Evolutionary conservation across 164 flowering plant genomes (phyloP).

Genomic region (Akebia trifoliata): DNA sequence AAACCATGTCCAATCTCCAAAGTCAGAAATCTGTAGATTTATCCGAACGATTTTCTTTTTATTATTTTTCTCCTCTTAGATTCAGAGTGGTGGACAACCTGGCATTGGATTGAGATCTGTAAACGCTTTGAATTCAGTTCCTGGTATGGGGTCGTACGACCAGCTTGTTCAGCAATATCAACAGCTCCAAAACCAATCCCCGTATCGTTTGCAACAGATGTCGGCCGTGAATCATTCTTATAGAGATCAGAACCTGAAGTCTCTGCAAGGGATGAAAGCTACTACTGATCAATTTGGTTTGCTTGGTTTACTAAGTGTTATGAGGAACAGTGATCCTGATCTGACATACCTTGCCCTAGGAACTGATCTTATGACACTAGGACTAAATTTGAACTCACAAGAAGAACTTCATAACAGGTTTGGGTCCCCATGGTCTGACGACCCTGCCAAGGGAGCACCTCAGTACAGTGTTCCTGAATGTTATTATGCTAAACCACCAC

Average conservation of each 20-base stretch:
- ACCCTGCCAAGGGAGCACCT: slow-evolving; percentile 91
- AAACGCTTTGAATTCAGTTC: slow-evolving; percentile 52
- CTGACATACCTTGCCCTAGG: slow-evolving; percentile 87
- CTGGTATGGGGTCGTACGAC: slow-evolving; percentile 73
- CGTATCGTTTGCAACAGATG: slow-evolving; percentile 75
- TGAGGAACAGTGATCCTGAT: slow-evolving; percentile 84
- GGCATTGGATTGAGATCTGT: slow-evolving; percentile 80
- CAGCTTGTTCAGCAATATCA: slow-evolving; percentile 87
- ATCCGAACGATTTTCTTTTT: not conserved
- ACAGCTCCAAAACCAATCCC: slow-evolving; percentile 73
- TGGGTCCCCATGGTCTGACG: slow-evolving; percentile 95
- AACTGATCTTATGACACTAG: slow-evolving; percentile 87
- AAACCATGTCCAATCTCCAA: no score
- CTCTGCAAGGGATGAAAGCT: slow-evolving; percentile 61
- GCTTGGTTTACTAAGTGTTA: slow-evolving; percentile 80
- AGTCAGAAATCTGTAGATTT: no score
- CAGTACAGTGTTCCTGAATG: slow-evolving; percentile 85
- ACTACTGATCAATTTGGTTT: slow-evolving; percentile 77
- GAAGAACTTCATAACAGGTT: slow-evolving; percentile 88
- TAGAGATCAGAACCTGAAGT: slow-evolving; percentile 70
- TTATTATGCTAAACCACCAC: slow-evolving; percentile 70
- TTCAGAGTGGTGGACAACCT: slow-evolving; percentile 68
- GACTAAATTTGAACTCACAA: slow-evolving; percentile 82
- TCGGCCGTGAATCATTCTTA: slow-evolving; percentile 62
- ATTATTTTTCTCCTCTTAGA: slow-evolving; percentile 5